Evolutionary conservation across 352 stramenopile species (phyloP).

Genomic region (Pythium biforme): DNA sequence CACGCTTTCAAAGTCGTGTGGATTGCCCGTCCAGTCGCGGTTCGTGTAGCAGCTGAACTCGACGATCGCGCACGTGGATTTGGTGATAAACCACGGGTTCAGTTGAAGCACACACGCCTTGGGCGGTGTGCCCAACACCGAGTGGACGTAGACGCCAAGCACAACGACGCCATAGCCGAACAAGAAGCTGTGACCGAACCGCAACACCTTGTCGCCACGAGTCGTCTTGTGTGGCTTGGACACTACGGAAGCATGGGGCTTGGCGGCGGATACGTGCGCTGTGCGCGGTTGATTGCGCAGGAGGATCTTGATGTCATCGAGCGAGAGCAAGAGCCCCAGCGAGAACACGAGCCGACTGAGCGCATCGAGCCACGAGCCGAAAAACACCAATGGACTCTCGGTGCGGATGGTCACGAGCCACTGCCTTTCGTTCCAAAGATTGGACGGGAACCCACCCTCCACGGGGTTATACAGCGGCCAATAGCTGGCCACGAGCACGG

Average conservation of each 20-base stretch:
- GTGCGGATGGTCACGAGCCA: slow-evolving; percentile 24
- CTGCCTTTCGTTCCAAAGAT: slow-evolving; percentile 21
- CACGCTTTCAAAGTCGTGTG: neutral
- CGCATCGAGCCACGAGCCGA: slow-evolving; percentile 38
- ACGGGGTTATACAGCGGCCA: slow-evolving; percentile 9
- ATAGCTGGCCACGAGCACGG: neutral
- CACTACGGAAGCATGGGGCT: neutral
- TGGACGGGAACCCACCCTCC: neutral
- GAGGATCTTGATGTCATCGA: slow-evolving; percentile 1
- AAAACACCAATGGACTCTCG: slow-evolving; percentile 31
- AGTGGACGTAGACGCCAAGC: slow-evolving; percentile 25
- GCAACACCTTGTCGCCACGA: neutral
- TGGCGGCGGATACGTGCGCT: neutral
- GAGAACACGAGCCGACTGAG: slow-evolving; percentile 12
- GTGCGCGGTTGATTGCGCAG: too few relatives aligned
- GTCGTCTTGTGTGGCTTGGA: neutral
- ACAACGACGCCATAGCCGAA: slow-evolving; percentile 17
- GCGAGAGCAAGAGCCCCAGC: neutral
- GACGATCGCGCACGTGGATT: slow-evolving; percentile 28
- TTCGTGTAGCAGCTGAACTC: slow-evolving; percentile 3
- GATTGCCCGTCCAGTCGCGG: neutral
- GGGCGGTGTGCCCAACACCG: slow-evolving; percentile 9
- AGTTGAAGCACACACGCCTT: slow-evolving; percentile 28
- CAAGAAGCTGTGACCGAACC: neutral
- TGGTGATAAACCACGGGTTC: slow-evolving; percentile 20